Evolutionary conservation across 163 green algal genomes (phyloP).

Genomic region (Chlamydomonas reinhardtii): DNA sequence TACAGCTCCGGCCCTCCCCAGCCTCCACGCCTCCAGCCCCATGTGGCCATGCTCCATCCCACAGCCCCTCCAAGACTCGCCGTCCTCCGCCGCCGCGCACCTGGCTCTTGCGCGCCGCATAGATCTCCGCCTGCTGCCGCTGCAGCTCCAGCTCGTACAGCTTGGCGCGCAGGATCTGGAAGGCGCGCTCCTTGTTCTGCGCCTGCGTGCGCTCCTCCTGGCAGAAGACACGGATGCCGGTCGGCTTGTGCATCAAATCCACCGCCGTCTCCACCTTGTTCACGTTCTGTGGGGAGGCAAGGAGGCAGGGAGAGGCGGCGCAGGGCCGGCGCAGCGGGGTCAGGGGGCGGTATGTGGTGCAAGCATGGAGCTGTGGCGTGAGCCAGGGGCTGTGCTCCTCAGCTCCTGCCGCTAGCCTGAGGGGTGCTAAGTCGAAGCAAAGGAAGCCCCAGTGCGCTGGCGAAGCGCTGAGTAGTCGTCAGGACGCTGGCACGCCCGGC

Average conservation of each 20-base stretch:
- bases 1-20: too few species aligned
- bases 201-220: slow-evolving; percentile 96
- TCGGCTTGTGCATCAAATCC: slow-evolving; percentile 96
- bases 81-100: slow-evolving; percentile 70
- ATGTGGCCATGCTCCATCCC: too few species aligned
- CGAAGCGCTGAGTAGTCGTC: too few species aligned
- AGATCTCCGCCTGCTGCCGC: slow-evolving; percentile 90
- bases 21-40: too few species aligned
- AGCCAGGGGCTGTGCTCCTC: too few species aligned
- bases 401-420: too few species aligned
- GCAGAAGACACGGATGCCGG: slow-evolving; percentile 98
- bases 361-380: too few species aligned
- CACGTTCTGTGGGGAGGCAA: slow-evolving; percentile 97
- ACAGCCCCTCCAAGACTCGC: too few species aligned
- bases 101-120: slow-evolving; percentile 81
- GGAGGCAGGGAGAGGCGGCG: slow-evolving; percentile 30
- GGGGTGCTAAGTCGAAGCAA: too few species aligned
- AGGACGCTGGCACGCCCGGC: too few species aligned
- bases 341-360: too few species aligned
- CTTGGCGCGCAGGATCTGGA: slow-evolving; percentile 87
- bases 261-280: slow-evolving; percentile 99
- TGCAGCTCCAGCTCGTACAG: slow-evolving; percentile 96
- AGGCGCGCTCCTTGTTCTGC: slow-evolving; percentile 94
- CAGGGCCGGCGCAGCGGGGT: background rate
- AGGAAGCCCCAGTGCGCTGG: too few species aligned